Percentiles rank a stretch among this genome's conserved stretches.
phyloP scores from a whole-genome alignment of 139 green algal species.

The Mesotaenium endlicherianum region DNA sequence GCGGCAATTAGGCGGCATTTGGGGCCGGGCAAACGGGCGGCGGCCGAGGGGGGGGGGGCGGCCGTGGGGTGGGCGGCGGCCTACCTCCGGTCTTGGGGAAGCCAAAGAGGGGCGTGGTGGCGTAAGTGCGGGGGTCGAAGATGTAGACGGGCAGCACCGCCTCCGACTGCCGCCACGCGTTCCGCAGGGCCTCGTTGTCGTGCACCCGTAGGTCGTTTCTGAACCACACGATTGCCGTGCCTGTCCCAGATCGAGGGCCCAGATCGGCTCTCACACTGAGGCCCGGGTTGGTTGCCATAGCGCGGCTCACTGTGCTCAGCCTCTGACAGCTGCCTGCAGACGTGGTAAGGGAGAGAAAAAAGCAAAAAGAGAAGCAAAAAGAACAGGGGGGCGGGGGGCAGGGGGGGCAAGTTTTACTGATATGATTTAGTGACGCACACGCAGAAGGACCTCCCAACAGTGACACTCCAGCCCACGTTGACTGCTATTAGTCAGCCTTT shows the following conservation, averaged over 20 bases:
- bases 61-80: no score
- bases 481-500: no score
- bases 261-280: not conserved
- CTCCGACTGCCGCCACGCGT: not conserved
- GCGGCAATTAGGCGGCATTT: no score
- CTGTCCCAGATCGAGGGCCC: not conserved
- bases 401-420: not conserved
- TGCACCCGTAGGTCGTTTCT: conserved; percentile 81
- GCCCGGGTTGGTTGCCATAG: not conserved
- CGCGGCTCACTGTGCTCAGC: not conserved
- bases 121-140: conserved; percentile 84
- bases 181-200: conserved; percentile 73
- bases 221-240: conserved; percentile 79
- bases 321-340: not conserved
- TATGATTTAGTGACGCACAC: no score
- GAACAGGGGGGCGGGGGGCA: not conserved
- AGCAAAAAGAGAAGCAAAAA: conserved; percentile 30
- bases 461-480: no score
- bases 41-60: no score
- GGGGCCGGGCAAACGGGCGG: no score
- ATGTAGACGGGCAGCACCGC: conserved; percentile 88
- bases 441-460: no score
- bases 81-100: conserved; percentile 38
- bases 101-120: conserved; percentile 26
- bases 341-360: not conserved